phyloP scores from a whole-genome alignment of 306 rosid species.

The Ammopiptanthus mongolicus region DNA sequence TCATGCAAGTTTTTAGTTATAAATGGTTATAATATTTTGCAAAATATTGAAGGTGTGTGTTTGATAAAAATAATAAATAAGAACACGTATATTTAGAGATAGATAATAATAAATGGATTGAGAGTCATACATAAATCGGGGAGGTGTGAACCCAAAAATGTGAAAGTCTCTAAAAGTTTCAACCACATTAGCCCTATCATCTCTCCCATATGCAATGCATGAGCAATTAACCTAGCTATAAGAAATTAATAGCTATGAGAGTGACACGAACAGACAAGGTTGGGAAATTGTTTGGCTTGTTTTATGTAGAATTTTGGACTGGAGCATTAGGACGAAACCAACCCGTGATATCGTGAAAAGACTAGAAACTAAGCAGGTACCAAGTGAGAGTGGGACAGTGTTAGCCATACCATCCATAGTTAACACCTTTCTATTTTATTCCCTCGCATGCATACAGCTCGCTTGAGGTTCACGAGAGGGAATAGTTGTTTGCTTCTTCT shows the following conservation, averaged over 20 bases:
- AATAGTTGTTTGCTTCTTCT: not conserved
- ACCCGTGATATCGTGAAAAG: slow-evolving; percentile 28
- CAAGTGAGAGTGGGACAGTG: not conserved
- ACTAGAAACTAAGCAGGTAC: slow-evolving; percentile 1
- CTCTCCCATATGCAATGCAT: not conserved
- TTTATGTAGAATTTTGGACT: not conserved
- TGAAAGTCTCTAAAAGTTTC: not conserved
- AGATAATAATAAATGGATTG: not conserved
- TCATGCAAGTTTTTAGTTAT: no score
- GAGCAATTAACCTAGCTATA: not conserved
- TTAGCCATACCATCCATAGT: not conserved
- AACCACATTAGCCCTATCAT: not conserved
- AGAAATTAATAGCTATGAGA: not conserved
- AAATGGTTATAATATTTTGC: no score
- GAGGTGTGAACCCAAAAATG: not conserved
- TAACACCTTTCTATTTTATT: no score
- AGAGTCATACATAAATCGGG: not conserved
- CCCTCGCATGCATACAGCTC: slow-evolving; percentile 15
- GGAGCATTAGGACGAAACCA: not conserved
- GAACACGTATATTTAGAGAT: no score
- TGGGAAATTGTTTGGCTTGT: slow-evolving; percentile 22
- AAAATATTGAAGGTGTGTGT: no score
- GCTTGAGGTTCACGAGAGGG: slow-evolving; percentile 7
- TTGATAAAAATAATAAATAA: no score
- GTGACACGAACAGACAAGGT: not conserved